Base-by-base conservation (phyloP, 2,329 filamentous ascomycete species). In the Madurella mycetomatis region DNA sequence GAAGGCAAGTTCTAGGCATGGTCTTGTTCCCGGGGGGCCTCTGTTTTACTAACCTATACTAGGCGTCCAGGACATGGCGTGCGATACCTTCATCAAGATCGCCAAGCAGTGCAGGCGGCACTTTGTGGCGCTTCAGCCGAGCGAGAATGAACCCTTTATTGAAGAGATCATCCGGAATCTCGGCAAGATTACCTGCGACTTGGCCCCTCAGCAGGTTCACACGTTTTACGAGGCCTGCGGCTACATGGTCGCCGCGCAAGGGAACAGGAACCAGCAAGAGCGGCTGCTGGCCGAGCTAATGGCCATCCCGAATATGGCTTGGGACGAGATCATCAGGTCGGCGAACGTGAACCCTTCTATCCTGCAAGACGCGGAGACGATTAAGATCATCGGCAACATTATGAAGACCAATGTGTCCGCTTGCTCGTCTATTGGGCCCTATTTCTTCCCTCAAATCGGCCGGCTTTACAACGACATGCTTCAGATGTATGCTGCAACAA, bases 331-430 rank as follows among this genome's bases (percentile, higher is more conserved):
- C 65, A 99, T 99, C 68, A 83, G 84, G 63, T 83, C 88, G 67
- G 94, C 94, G 19, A 94, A 90, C 51, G 80, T 87, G 57, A 86
- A 96, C 68, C 90, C 94, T 0, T 81, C 85, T 18, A 91, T 94
- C 62, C 79, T 99, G 12, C 90, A 97, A 70, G 91, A 97, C 66
- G 79, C 86, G 11, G 92, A 99, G 64, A 95, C 92, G 1, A 97
- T 99, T 76, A 99, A 99, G 77, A 86, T 99, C 62, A 92, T 99
- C 59, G 94, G 94, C 62, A 99, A 99, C 73, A 96, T 99, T 69
- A 99, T 99, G 94, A 99, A 99, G 82, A 99, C 94, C 1, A 99
- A 99, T 65, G 94, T 99, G 4, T 92, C 95, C n/a, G 94, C 94
- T 37, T 99, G 94, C 72, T 90, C 89, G 37, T 97, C 94, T 0